Evolutionary conservation across 2,329 filamentous ascomycete species (phyloP), one percentile per base, ranked within the genome.

Genomic region (Apiospora marii): DNA sequence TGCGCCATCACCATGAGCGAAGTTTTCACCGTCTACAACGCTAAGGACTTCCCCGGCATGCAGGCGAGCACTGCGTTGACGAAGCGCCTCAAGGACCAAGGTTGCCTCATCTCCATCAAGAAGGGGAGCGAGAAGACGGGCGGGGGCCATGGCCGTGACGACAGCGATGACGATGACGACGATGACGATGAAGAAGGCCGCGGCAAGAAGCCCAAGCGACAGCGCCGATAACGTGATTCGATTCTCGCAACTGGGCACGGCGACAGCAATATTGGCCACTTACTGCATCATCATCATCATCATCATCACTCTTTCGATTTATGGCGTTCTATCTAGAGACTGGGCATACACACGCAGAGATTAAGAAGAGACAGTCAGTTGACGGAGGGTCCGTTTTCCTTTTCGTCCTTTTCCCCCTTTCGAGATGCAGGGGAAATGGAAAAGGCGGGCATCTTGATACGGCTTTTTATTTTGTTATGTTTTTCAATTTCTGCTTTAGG

Each of bases 1-100:
- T 81, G 85, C n/a, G 85, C 85, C 12, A 84, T 84, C 27, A 84
- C 83, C 22, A 87, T 91, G 82, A 94, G 91, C 78, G 90, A 93
- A 22, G 84, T 91, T n/a, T 95, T 96, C 79, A 91, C 89, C 16
- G 93, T 95, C 10, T 95, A 92, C 81, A 95, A 92, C 61, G 94
- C 94, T 61, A 96, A 96, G 80, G 93, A 96, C 79, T 96, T 96
- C 73, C 93, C 93, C 0, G 94, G 94, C 7, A 96, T 96, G 93
- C 87, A 91, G 72, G 91, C 93, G 1, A 95, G 92, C 80, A 95
- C 92, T 37, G 85, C 88, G 24, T 83, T 96, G 49, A 94, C 94
- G 1, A 93, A 93, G 80, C 87, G 89, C 44, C 84, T 96, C 72
- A 94, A 94, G 81, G 87, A 93, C 77, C 94, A 96, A 82, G 94